Percentiles rank a stretch among this genome's conserved stretches.
phyloP scores from a whole-genome alignment of 495 filamentous ascomycete species.

The Neurospora sp. region DNA sequence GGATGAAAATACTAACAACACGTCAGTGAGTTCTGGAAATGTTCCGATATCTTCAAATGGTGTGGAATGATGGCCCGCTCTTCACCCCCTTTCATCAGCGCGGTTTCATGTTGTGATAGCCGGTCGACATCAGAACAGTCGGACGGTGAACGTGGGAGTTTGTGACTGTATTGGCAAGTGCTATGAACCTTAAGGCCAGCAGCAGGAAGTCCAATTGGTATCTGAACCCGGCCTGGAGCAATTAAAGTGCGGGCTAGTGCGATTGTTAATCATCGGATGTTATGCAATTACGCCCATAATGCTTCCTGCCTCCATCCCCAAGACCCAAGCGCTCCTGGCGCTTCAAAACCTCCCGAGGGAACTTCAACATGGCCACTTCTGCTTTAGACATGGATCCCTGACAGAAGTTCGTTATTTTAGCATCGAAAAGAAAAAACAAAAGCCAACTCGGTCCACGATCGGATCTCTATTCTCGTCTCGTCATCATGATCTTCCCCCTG shows the following conservation, averaged over 20 bases:
- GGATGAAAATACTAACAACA: neutral
- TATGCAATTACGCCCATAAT: conserved; percentile 3
- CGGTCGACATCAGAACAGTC: neutral
- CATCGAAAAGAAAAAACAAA: neutral
- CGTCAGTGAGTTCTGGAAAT: neutral
- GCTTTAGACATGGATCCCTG: neutral
- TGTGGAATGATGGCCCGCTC: neutral
- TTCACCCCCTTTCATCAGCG: neutral
- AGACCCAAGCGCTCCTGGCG: neutral
- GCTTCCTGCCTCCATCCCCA: neutral
- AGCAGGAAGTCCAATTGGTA: neutral
- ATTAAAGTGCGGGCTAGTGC: neutral
- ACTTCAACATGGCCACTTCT: neutral
- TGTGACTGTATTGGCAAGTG: neutral
- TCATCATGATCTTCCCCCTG: neutral
- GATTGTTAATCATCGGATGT: neutral
- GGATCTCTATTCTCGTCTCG: neutral
- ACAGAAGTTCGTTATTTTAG: neutral
- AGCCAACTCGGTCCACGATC: neutral
- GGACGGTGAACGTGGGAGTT: neutral
- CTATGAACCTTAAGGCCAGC: neutral
- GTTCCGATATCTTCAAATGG: neutral
- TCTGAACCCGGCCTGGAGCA: neutral
- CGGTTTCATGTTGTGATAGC: neutral
- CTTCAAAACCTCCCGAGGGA: neutral